Evolutionary conservation across 1,284 basidiomycete genomes (phyloP), one percentile per base, ranked within the genome.

Genomic region (Mycena sp.): DNA sequence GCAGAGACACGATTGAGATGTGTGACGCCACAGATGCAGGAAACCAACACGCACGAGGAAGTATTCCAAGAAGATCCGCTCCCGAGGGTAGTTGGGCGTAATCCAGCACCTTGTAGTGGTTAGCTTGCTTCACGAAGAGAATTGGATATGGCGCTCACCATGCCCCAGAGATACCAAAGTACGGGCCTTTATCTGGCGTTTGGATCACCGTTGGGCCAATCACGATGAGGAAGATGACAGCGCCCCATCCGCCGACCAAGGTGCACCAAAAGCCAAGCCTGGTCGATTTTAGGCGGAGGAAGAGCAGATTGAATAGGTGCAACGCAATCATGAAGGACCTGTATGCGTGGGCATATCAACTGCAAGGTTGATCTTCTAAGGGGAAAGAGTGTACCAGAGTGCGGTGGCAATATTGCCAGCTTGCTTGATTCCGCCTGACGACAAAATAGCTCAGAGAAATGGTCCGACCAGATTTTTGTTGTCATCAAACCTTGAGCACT

Each of bases 41-140:
- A 9, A 57, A 17, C 23, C 21, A 50, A 19, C n/a, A 73, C 80
- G 58, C 49, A 84, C 83, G 28, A 83, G 76, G 71, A 84, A 80
- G 65, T 84, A 85, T 67, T 85, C 83, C 29, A 84, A 64, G 51
- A 75, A 78, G 17, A 75, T 74, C 58, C 80, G 82, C 46, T 78
- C 80, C n/a, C 56, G 30, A 6, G 78, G 77, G 68, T 85, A 85
- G 7, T 69, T 67, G 10, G 72, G 59, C 6, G 83, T 82, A 28
- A 85, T 83, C 81, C 83, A 84, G 62, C 83, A 84, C 80, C 82
- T 78, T 17, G 30, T 9, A n/a, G 41, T 5, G 12, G 29, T 37
- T 11, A 51, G n/a, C 32, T n/a, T 26, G 14, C 16, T 11, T 25
- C 19, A 32, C n/a, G 21, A 29, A 10, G 45, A 30, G 16, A 37